Conservation (phyloP, 805 yeast genomes). For the Ogataea nakhonphanomensis region DNA sequence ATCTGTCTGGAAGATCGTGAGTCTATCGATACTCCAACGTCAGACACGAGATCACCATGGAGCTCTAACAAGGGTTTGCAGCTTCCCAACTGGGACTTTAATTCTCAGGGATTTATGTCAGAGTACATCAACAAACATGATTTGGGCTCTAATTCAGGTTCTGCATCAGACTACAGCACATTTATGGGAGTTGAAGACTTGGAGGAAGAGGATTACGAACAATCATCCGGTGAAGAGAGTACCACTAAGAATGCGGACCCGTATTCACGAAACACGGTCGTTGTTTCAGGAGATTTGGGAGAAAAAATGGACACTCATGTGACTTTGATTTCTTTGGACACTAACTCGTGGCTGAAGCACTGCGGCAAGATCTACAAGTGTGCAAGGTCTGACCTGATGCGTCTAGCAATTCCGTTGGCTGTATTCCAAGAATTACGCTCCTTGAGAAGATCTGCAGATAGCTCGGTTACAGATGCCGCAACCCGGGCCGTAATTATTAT, state of each 20-base stretch:
- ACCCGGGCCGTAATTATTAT: constrained; percentile 75
- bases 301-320: constrained; percentile 53
- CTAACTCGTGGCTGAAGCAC: constrained; percentile 78
- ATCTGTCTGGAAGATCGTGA: constrained; percentile 6
- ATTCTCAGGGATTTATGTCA: constrained; percentile 32
- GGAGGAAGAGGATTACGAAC: constrained; percentile 19
- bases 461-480: constrained; percentile 73
- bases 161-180: constrained; percentile 5
- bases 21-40: neutral
- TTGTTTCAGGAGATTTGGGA: constrained; percentile 47
- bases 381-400: constrained; percentile 55
- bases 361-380: constrained; percentile 75
- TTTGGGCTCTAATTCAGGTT: constrained; percentile 15
- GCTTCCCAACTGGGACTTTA: constrained; percentile 30
- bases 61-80: constrained; percentile 13
- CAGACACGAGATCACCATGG: neutral
- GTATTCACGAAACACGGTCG: constrained; percentile 15
- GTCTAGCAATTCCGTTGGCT: constrained; percentile 63
- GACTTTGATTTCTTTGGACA: constrained; percentile 64
- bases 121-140: constrained; percentile 28
- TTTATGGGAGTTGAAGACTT: constrained; percentile 18
- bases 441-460: constrained; percentile 66
- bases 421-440: constrained; percentile 77
- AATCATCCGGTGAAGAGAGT: constrained; percentile 13
- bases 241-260: constrained; percentile 3